A percentile compares a stretch with the other conserved stretches of the same genome.
Conservation (phyloP, 2,329 filamentous ascomycete species). For the Penicillium sp. region DNA sequence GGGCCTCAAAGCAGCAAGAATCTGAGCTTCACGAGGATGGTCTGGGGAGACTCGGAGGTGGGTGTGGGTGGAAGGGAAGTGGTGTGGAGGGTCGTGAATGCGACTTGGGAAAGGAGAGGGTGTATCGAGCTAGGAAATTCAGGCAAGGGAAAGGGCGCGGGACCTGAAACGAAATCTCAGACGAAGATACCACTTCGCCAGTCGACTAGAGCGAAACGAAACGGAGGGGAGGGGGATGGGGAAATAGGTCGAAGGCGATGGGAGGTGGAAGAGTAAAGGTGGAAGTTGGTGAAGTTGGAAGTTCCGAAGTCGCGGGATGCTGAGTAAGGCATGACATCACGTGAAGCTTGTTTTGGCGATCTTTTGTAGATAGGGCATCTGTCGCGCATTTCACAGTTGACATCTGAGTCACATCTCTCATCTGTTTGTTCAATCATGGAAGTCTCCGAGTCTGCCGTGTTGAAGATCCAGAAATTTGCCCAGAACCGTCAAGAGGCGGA, state of each 20-base stretch:
- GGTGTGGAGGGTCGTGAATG: slow-evolving; percentile 18
- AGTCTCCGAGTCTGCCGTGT: slow-evolving; percentile 34
- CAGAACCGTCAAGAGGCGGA: slow-evolving; percentile 40
- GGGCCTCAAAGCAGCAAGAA: slow-evolving; percentile 21
- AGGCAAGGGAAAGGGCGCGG: slow-evolving; percentile 19
- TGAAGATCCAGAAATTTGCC: slow-evolving; percentile 40
- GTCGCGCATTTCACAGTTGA: too few relatives aligned
- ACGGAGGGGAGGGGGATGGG: neutral
- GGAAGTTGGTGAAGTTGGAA: slow-evolving; percentile 5
- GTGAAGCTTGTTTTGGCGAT: neutral
- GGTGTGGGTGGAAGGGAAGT: slow-evolving; percentile 13
- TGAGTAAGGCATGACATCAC: slow-evolving; percentile 5
- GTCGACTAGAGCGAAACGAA: slow-evolving; percentile 1
- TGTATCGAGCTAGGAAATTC: slow-evolving; percentile 18
- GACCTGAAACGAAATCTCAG: neutral
- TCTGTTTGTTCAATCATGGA: too few relatives aligned
- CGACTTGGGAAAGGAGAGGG: slow-evolving; percentile 20
- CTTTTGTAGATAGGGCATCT: too few relatives aligned
- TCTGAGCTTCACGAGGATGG: slow-evolving; percentile 6
- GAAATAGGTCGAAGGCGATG: slow-evolving; percentile 3
- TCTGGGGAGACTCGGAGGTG: slow-evolving; percentile 13
- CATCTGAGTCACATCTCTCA: too few relatives aligned
- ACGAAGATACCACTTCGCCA: neutral
- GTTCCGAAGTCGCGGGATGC: neutral
- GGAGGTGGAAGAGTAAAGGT: slow-evolving; percentile 6